A percentile compares a stretch with the other conserved stretches of the same genome.
phyloP scores from a whole-genome alignment of 2,329 filamentous ascomycete species.

The Fusarium abutilonis region DNA sequence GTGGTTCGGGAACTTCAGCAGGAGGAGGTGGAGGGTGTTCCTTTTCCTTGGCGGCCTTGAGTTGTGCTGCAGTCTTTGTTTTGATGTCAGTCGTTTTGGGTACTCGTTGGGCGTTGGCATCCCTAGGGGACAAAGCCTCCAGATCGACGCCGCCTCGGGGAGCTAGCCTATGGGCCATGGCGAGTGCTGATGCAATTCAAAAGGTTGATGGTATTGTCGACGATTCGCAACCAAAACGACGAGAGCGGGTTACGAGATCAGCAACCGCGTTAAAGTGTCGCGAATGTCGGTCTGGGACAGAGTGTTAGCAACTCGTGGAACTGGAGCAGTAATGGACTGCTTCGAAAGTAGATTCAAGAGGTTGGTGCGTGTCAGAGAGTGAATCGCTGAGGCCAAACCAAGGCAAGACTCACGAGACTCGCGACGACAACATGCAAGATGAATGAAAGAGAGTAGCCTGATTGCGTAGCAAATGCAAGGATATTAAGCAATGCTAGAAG shows the following conservation, averaged over 20 bases:
- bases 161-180: slow-evolving; percentile 61
- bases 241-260: slow-evolving; percentile 28
- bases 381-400: background rate
- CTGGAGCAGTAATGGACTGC: background rate
- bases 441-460: slow-evolving; percentile 28
- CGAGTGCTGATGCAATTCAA: slow-evolving; percentile 5
- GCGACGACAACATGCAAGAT: slow-evolving; percentile 45
- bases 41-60: slow-evolving; percentile 69
- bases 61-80: slow-evolving; percentile 61
- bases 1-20: slow-evolving; percentile 66
- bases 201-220: slow-evolving; percentile 5
- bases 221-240: slow-evolving; percentile 5
- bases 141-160: slow-evolving; percentile 63
- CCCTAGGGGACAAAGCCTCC: slow-evolving; percentile 72
- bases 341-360: background rate
- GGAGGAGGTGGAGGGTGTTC: slow-evolving; percentile 74
- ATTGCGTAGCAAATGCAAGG: slow-evolving; percentile 19
- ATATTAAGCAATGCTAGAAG: slow-evolving; percentile 47
- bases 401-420: slow-evolving; percentile 42
- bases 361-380: slow-evolving; percentile 18
- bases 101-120: slow-evolving; percentile 69
- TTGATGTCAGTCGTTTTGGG: slow-evolving; percentile 61
- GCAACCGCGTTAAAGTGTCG: slow-evolving; percentile 30
- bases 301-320: slow-evolving; percentile 14
- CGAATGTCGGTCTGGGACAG: slow-evolving; percentile 21